Evolutionary conservation across 1,139 yeast species (phyloP), one percentile per base, ranked within the genome.

Genomic region (Blastobotrys illinoisensis): DNA sequence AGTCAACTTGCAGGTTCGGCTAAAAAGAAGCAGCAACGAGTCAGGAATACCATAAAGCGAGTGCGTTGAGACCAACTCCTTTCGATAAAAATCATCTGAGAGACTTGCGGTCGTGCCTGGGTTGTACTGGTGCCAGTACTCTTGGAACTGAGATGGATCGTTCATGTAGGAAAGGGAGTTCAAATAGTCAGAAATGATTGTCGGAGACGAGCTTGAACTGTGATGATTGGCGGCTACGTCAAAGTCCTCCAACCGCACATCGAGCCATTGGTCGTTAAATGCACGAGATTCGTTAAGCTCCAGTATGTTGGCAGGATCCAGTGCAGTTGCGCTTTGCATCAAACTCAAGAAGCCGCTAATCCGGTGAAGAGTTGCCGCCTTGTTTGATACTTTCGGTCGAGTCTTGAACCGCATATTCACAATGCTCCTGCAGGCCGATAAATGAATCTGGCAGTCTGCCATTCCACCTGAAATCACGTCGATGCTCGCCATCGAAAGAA

Each of bases 381-480:
- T 88, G 21, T 88, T 78, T 0, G 93, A 84, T 32, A 88, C 70
- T 58, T 79, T 80, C 64, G 84, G 85, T 65, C 89, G 81, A 53
- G 75, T 78, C 49, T 74, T 74, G 84, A 85, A 84, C 63, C 91
- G 82, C 61, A 83, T 80, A 46, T 80, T 78, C 32, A 89, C 85
- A 51, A 88, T 85, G 56, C 79, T 79, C 57, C 88, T 93, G 72
- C 96, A 87, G 65, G 90, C 83, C 52, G 82, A 79, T 54, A 89
- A 75, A 69, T 88, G 88, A 56, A 83, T 79, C 58, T 83, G 82
- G 62, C 96, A 88, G 62, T 88, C 95, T 57, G 86, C 85, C 95
- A 87, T 88, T 1, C 95, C 85, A 1, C 97, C 96, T 88, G 95
- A 86, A 7, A 88, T 93, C 55, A 88, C 84, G 71, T 89, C 96